Percentiles rank a stretch among this genome's conserved stretches.
Conservation (phyloP, 768 basidiomycete genomes). For the Serpula lacrymans region DNA sequence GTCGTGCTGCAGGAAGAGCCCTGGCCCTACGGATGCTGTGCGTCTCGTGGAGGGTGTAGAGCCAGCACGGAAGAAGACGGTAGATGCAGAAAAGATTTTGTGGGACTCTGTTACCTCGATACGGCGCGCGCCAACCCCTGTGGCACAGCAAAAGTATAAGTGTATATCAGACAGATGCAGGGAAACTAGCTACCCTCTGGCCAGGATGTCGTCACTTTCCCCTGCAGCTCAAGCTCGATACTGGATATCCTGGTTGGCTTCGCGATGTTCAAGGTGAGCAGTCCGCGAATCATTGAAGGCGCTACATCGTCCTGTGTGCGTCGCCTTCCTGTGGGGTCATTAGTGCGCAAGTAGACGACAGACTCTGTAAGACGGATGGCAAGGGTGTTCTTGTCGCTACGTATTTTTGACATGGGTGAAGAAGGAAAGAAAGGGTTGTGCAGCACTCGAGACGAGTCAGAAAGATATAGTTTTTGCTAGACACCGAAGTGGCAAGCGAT, state of each 20-base stretch:
- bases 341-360: constrained; percentile 60
- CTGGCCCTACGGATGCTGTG: constrained; percentile 21
- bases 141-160: neutral
- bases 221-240: constrained; percentile 78
- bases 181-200: constrained; percentile 65
- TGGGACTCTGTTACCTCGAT: constrained; percentile 79
- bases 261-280: constrained; percentile 57
- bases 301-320: constrained; percentile 24
- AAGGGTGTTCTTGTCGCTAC: constrained; percentile 39
- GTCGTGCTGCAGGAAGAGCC: constrained; percentile 10
- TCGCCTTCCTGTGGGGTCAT: constrained; percentile 37
- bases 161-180: constrained; percentile 1
- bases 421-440: neutral
- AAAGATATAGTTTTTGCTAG: no score
- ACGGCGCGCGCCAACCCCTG: constrained; percentile 66
- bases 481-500: no score
- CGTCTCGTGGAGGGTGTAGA: constrained; percentile 26
- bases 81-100: constrained; percentile 64
- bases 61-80: constrained; percentile 69
- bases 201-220: constrained; percentile 71
- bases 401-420: neutral
- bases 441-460: no score
- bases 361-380: constrained; percentile 68
- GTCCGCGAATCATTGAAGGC: constrained; percentile 60
- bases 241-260: constrained; percentile 86